phyloP scores from a whole-genome alignment of 2,329 filamentous ascomycete genomes.

The Nakataea oryzae region DNA sequence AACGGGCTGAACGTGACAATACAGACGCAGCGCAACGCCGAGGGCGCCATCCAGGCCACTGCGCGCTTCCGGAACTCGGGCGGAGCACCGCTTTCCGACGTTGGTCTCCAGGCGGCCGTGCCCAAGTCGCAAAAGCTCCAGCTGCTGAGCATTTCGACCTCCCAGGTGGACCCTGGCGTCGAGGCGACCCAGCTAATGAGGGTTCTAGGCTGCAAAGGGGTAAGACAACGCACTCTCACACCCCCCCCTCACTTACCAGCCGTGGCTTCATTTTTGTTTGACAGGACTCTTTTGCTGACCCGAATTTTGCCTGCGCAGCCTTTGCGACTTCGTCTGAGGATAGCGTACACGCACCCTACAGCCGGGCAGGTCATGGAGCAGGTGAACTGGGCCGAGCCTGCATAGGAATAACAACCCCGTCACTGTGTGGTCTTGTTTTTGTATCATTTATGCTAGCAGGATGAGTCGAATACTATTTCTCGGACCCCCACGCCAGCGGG shows the following conservation, averaged over 20 bases:
- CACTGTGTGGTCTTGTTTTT: neutral
- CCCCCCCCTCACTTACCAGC: neutral
- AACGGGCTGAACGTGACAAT: constrained; percentile 76
- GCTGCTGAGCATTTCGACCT: constrained; percentile 76
- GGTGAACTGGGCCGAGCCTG: constrained; percentile 90
- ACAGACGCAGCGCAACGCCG: constrained; percentile 72
- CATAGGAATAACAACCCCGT: constrained; percentile 9
- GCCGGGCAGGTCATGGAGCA: constrained; percentile 72
- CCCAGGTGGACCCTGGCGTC: constrained; percentile 63
- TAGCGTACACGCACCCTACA: constrained; percentile 66
- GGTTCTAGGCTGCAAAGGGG: constrained; percentile 73
- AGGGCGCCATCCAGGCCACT: constrained; percentile 68
- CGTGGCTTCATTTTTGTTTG: neutral
- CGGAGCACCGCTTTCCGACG: constrained; percentile 55
- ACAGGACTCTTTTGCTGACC: neutral
- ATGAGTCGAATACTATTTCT: neutral
- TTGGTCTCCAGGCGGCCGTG: constrained; percentile 87
- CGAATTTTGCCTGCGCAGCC: constrained; percentile 39
- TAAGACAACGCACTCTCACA: constrained; percentile 49
- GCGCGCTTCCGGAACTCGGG: constrained; percentile 77
- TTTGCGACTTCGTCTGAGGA: constrained; percentile 74
- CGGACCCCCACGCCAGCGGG: neutral
- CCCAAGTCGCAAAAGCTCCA: constrained; percentile 94
- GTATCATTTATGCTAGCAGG: neutral
- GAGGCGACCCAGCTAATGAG: constrained; percentile 90